A percentile compares a stretch with the other conserved stretches of the same genome.
Evolutionary conservation across 2,329 filamentous ascomycete genomes (phyloP).

Genomic region (Ophiostoma montium): DNA sequence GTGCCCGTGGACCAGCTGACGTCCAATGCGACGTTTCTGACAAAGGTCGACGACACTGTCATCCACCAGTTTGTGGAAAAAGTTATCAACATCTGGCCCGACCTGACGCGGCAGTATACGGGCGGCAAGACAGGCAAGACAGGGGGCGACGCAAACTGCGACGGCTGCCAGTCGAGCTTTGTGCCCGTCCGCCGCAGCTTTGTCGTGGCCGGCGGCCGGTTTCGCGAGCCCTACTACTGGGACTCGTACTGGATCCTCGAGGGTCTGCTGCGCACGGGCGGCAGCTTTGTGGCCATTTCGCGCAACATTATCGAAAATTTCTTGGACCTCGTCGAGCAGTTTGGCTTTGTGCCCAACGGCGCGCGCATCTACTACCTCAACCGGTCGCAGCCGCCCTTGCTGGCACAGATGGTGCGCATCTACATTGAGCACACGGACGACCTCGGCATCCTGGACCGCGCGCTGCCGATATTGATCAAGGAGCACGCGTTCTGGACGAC

Average conservation of each 20-base stretch:
- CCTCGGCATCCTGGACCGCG: slow-evolving; percentile 42
- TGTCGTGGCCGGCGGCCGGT: slow-evolving; percentile 57
- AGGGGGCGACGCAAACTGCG: slow-evolving; percentile 28
- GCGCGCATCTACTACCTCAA: slow-evolving; percentile 52
- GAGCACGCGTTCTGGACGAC: slow-evolving; percentile 49
- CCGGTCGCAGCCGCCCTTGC: slow-evolving; percentile 50
- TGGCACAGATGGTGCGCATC: slow-evolving; percentile 50
- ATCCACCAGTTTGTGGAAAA: slow-evolving; percentile 46
- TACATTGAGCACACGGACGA: slow-evolving; percentile 54
- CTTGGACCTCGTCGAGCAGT: slow-evolving; percentile 48
- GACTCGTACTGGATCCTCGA: slow-evolving; percentile 57
- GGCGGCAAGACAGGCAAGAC: slow-evolving; percentile 32
- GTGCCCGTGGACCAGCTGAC: slow-evolving; percentile 36
- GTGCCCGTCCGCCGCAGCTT: slow-evolving; percentile 53
- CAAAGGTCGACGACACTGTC: slow-evolving; percentile 40
- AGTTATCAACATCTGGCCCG: slow-evolving; percentile 57
- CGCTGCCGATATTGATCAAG: slow-evolving; percentile 46
- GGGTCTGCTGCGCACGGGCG: slow-evolving; percentile 49
- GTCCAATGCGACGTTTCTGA: slow-evolving; percentile 44
- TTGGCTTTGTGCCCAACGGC: slow-evolving; percentile 55
- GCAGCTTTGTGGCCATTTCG: slow-evolving; percentile 47
- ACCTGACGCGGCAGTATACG: slow-evolving; percentile 46
- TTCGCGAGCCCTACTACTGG: slow-evolving; percentile 59
- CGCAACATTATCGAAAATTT: slow-evolving; percentile 59
- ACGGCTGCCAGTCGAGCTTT: slow-evolving; percentile 48